Evolutionary conservation across 208 protist species (phyloP).

Genomic region (Angomonas deanei): DNA sequence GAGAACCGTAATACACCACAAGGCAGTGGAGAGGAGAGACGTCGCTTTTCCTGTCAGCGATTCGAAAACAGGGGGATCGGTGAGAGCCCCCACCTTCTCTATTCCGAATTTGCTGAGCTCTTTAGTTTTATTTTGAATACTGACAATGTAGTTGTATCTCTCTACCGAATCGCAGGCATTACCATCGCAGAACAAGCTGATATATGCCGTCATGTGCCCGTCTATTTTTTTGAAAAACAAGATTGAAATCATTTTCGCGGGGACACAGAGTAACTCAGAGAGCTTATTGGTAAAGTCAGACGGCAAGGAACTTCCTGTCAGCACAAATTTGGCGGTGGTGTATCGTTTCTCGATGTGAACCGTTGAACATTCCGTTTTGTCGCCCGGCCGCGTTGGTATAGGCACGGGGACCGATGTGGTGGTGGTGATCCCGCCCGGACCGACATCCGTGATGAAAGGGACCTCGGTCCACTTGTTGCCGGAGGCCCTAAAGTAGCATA

Average conservation of each 20-base stretch:
- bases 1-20: slow-evolving; percentile 29
- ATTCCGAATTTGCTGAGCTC: not conserved
- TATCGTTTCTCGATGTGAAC: slow-evolving; percentile 31
- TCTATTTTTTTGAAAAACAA: slow-evolving; percentile 19
- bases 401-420: slow-evolving; percentile 11
- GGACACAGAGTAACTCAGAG: slow-evolving; percentile 47
- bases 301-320: slow-evolving; percentile 20
- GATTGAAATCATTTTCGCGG: slow-evolving; percentile 10
- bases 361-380: slow-evolving; percentile 38
- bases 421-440: not conserved
- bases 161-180: not conserved
- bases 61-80: not conserved
- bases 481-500: slow-evolving; percentile 60
- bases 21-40: slow-evolving; percentile 8
- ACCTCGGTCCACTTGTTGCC: slow-evolving; percentile 51
- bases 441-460: slow-evolving; percentile 47
- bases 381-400: slow-evolving; percentile 42
- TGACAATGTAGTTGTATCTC: not conserved
- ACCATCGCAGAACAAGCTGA: slow-evolving; percentile 50
- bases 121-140: not conserved
- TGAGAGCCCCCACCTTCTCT: not conserved
- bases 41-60: not conserved
- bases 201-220: slow-evolving; percentile 34
- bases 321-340: slow-evolving; percentile 33
- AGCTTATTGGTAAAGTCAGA: slow-evolving; percentile 19